Evolutionary conservation across 306 rosid genomes (phyloP).

Genomic region (Citrullus amarus): DNA sequence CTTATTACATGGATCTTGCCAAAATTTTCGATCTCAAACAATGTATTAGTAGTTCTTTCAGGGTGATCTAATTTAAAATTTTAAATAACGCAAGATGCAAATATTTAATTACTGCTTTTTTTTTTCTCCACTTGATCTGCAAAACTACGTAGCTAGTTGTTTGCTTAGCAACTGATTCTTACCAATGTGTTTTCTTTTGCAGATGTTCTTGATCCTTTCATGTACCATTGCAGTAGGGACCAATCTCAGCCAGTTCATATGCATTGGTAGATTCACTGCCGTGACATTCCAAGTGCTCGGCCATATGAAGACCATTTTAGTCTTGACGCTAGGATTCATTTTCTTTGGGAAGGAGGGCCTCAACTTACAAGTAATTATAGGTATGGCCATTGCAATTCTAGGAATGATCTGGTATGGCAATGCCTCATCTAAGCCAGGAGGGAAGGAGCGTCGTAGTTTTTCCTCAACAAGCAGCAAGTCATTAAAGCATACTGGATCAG

Average conservation of each 20-base stretch:
- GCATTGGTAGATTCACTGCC: slow-evolving; percentile 71
- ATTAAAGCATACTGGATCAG: slow-evolving; percentile 10
- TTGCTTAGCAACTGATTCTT: background rate
- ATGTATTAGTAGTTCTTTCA: background rate
- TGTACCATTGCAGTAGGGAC: slow-evolving; percentile 76
- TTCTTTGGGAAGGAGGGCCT: slow-evolving; percentile 74
- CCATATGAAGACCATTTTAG: slow-evolving; percentile 75
- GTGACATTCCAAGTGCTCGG: slow-evolving; percentile 80
- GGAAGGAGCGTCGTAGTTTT: slow-evolving; percentile 54
- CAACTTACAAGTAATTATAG: slow-evolving; percentile 49
- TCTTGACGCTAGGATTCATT: slow-evolving; percentile 58
- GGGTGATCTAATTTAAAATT: background rate
- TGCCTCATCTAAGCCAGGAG: slow-evolving; percentile 78
- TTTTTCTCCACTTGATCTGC: background rate
- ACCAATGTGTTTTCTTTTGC: slow-evolving; percentile 10
- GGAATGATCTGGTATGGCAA: slow-evolving; percentile 87
- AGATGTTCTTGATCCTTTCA: slow-evolving; percentile 50
- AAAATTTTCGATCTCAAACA: background rate
- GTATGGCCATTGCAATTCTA: slow-evolving; percentile 61
- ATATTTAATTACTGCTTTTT: background rate
- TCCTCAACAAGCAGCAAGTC: slow-evolving; percentile 10
- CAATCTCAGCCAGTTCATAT: slow-evolving; percentile 75
- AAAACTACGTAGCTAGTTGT: background rate
- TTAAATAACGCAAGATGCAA: background rate
- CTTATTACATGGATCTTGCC: background rate